phyloP scores from a whole-genome alignment of 257 asterid genomes.

The Linaria vulgaris region DNA sequence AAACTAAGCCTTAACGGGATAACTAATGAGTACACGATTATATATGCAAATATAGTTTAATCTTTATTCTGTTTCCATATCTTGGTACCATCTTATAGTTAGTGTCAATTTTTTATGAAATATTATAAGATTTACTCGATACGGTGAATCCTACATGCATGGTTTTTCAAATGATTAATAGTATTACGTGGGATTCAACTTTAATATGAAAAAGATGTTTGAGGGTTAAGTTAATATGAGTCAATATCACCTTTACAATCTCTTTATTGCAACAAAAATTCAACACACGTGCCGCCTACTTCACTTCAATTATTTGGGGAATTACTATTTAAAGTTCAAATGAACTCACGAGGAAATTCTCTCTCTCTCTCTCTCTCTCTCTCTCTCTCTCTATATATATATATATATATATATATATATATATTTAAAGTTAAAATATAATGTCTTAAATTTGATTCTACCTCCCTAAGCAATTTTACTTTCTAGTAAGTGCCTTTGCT shows the following conservation, averaged over 20 bases:
- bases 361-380: too few species aligned
- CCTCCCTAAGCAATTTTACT: not conserved
- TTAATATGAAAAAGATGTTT: slow-evolving; percentile 2
- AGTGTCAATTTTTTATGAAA: too few species aligned
- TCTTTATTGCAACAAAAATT: slow-evolving; percentile 16
- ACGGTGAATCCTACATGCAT: not conserved
- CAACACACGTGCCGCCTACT: slow-evolving; percentile 18
- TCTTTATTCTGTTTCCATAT: too few species aligned
- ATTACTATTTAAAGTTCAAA: not conserved
- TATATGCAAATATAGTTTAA: too few species aligned
- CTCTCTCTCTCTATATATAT: too few species aligned
- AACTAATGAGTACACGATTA: too few species aligned
- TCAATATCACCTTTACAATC: slow-evolving; percentile 4
- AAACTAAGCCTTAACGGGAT: too few species aligned
- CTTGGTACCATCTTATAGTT: too few species aligned
- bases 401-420: too few species aligned
- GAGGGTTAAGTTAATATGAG: slow-evolving; percentile 3
- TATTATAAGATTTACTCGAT: not conserved
- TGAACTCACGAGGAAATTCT: slow-evolving; percentile 21
- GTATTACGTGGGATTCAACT: not conserved
- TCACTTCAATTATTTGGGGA: slow-evolving; percentile 27
- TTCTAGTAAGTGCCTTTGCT: not conserved
- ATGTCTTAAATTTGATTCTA: too few species aligned
- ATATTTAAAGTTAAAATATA: not conserved
- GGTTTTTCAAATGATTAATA: not conserved